A percentile compares a stretch with the other conserved stretches of the same genome.
These are phyloP conservation scores for Xylariales sp. DNA, from an alignment of 2,329 filamentous ascomycete genomes.

Conservation along the genomic window DNA sequence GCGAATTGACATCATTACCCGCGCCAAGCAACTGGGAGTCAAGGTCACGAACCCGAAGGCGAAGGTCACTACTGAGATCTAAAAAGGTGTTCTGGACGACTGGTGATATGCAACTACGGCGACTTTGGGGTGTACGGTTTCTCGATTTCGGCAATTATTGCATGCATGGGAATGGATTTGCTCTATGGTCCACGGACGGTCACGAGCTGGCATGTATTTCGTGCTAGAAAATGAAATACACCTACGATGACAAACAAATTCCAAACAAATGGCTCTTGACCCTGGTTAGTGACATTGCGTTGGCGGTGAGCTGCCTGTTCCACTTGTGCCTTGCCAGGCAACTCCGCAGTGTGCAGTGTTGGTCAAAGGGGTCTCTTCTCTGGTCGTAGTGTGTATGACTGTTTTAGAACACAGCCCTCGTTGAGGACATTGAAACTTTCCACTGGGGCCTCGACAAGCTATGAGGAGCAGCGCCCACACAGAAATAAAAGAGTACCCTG, in stretches of 20 bases:
- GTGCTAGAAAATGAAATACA: slow-evolving; percentile 27
- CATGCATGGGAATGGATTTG: slow-evolving; percentile 30
- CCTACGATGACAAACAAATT: slow-evolving; percentile 29
- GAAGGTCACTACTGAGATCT: slow-evolving; percentile 93
- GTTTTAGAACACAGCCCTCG: too few relatives aligned
- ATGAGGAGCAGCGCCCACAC: too few relatives aligned
- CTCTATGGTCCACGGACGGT: slow-evolving; percentile 28
- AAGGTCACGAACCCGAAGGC: slow-evolving; percentile 99
- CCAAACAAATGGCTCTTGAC: too few relatives aligned
- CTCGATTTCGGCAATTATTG: slow-evolving; percentile 27
- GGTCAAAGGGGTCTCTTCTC: too few relatives aligned
- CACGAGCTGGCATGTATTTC: slow-evolving; percentile 28
- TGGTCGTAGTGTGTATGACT: too few relatives aligned
- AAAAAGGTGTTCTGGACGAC: slow-evolving; percentile 38
- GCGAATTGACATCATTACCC: slow-evolving; percentile 95
- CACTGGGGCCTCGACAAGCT: too few relatives aligned
- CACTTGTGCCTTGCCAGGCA: too few relatives aligned
- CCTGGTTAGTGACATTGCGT: too few relatives aligned
- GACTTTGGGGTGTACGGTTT: slow-evolving; percentile 25
- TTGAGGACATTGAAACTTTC: too few relatives aligned
- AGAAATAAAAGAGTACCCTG: too few relatives aligned
- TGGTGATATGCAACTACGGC: slow-evolving; percentile 16
- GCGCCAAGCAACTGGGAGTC: slow-evolving; percentile 96
- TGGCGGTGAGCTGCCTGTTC: too few relatives aligned
- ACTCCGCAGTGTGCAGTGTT: too few relatives aligned